Conservation (phyloP, 257 asterid species). For the Solanum megistacrolobum region DNA sequence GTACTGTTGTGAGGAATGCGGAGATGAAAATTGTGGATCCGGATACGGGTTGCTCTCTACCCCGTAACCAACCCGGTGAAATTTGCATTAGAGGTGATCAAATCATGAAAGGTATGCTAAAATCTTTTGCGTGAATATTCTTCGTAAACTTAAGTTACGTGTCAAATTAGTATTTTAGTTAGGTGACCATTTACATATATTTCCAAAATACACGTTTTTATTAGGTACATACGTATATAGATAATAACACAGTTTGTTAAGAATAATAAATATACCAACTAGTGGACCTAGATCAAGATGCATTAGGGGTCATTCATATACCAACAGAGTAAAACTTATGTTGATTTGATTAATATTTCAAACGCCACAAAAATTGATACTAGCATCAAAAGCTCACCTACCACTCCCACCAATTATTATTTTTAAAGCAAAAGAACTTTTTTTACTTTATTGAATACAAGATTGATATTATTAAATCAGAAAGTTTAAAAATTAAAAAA, state of each 20-base stretch:
- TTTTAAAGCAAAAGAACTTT: neutral
- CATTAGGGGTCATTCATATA: neutral
- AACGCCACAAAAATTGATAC: neutral
- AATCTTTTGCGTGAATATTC: neutral
- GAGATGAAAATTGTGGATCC: constrained; percentile 81
- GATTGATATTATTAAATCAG: no score
- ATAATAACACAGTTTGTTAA: neutral
- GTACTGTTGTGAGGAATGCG: constrained; percentile 84
- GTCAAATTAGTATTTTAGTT: neutral
- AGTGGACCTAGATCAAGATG: neutral
- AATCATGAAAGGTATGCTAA: constrained; percentile 76
- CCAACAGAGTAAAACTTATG: neutral
- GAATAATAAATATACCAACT: neutral
- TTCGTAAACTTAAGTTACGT: neutral
- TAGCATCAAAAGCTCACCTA: neutral
- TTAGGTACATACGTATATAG: no score
- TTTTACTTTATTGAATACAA: no score
- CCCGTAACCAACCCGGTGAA: constrained; percentile 75
- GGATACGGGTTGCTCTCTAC: constrained; percentile 48
- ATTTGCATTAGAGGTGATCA: constrained; percentile 86
- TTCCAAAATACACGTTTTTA: neutral
- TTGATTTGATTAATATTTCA: neutral
- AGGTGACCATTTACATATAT: neutral
- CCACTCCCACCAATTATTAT: neutral
- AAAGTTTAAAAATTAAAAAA: no score